A percentile compares a stretch with the other conserved stretches of the same genome.
Evolutionary conservation across 2,329 filamentous ascomycete species (phyloP).

Genomic region (Coniochaeta ligniaria): DNA sequence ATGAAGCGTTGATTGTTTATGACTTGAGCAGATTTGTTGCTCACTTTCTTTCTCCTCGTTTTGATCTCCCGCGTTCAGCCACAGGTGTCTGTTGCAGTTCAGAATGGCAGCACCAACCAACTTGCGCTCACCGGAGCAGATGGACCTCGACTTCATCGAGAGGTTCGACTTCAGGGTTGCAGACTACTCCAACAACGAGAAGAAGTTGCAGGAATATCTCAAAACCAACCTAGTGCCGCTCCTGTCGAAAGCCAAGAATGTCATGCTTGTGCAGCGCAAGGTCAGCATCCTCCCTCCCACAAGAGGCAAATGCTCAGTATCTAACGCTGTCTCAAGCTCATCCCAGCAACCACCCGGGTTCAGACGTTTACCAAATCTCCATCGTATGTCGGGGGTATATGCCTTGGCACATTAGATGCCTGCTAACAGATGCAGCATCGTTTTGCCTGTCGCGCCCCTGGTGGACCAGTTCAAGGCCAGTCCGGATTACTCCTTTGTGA

Average conservation of each 20-base stretch:
- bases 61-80: background rate
- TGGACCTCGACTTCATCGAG: constrained; percentile 74
- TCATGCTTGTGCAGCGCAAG: constrained; percentile 67
- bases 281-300: constrained; percentile 25
- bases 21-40: background rate
- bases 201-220: constrained; percentile 72
- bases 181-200: constrained; percentile 73
- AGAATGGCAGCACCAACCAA: constrained; percentile 22
- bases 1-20: background rate
- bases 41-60: background rate
- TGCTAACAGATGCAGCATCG: constrained; percentile 38
- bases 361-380: constrained; percentile 47
- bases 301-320: background rate
- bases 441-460: constrained; percentile 77
- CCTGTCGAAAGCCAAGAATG: constrained; percentile 77
- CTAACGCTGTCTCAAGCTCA: constrained; percentile 27
- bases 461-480: constrained; percentile 85
- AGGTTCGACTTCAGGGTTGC: constrained; percentile 79
- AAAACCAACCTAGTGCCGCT: constrained; percentile 71
- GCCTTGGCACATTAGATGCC: background rate
- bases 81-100: background rate
- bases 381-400: background rate
- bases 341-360: constrained; percentile 42
- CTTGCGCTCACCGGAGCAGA: constrained; percentile 43
- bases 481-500: constrained; percentile 50